phyloP scores from a whole-genome alignment of 768 basidiomycete genomes.

The Lentinula aciculospora region DNA sequence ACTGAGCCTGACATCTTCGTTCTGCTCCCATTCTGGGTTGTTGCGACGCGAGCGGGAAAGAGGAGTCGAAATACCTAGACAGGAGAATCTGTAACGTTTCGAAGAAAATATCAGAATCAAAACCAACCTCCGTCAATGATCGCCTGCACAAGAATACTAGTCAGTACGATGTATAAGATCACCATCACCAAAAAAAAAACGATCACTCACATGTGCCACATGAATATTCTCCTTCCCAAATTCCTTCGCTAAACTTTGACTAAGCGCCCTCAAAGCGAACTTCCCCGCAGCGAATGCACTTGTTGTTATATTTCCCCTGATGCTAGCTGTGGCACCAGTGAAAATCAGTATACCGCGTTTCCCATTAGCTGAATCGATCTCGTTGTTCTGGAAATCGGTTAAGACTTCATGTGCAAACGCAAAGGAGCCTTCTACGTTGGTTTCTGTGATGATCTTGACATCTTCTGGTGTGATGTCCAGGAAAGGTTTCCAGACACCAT shows the following conservation, averaged over 20 bases:
- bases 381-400: constrained; percentile 53
- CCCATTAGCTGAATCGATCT: constrained; percentile 39
- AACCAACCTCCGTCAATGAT: constrained; percentile 62
- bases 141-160: constrained; percentile 28
- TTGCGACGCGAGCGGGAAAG: background rate
- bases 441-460: constrained; percentile 41
- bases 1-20: background rate
- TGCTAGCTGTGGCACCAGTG: constrained; percentile 67
- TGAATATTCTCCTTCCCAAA: constrained; percentile 68
- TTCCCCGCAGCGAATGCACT: constrained; percentile 64
- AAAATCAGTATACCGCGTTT: constrained; percentile 63
- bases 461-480: constrained; percentile 57
- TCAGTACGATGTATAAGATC: background rate
- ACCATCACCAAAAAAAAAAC: no score
- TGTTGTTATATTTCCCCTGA: constrained; percentile 56
- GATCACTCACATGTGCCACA: constrained; percentile 20
- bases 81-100: background rate
- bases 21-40: background rate
- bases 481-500: constrained; percentile 61
- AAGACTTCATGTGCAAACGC: constrained; percentile 60
- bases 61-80: background rate
- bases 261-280: constrained; percentile 55
- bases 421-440: constrained; percentile 54
- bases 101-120: background rate
- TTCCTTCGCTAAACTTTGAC: constrained; percentile 71